Evolutionary conservation across 1,284 basidiomycete species (phyloP).

Genomic region (Grifola frondosa): DNA sequence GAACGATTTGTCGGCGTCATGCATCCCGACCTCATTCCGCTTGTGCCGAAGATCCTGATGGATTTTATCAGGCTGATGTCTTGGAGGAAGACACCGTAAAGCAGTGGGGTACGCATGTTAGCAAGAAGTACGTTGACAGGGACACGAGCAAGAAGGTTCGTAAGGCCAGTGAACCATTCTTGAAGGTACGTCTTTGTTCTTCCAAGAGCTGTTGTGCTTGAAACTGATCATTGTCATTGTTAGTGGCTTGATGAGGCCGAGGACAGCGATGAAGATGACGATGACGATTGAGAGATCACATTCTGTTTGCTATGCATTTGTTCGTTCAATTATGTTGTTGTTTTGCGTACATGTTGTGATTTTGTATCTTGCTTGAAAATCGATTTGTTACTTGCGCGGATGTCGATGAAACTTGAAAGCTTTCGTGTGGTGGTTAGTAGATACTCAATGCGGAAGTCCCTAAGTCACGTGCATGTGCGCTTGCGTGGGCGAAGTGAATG

Average conservation of each 20-base stretch:
- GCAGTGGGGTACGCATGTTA: conserved; percentile 96
- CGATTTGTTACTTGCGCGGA: too few relatives aligned
- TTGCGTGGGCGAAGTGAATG: too few relatives aligned
- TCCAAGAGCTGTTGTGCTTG: neutral
- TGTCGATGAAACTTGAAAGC: too few relatives aligned
- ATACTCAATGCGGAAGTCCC: too few relatives aligned
- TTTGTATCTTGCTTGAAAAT: too few relatives aligned
- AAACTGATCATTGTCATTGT: conserved; percentile 6
- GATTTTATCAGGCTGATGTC: conserved; percentile 90
- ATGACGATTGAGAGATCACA: too few relatives aligned
- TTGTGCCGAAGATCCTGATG: conserved; percentile 94
- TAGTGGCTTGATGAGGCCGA: conserved; percentile 55
- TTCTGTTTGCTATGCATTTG: too few relatives aligned
- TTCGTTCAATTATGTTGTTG: too few relatives aligned
- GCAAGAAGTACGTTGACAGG: conserved; percentile 97
- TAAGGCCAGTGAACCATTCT: conserved; percentile 93
- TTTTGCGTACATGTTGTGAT: too few relatives aligned
- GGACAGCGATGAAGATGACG: conserved; percentile 43
- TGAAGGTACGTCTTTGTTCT: conserved; percentile 54
- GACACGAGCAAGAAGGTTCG: conserved; percentile 95
- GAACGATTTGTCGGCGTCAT: conserved; percentile 79
- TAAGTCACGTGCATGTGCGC: too few relatives aligned
- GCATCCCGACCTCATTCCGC: conserved; percentile 63
- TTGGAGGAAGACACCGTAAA: conserved; percentile 90
- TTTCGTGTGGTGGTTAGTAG: too few relatives aligned